phyloP scores from a whole-genome alignment of 2,329 filamentous ascomycete genomes.

The Hyphodiscus sp. region DNA sequence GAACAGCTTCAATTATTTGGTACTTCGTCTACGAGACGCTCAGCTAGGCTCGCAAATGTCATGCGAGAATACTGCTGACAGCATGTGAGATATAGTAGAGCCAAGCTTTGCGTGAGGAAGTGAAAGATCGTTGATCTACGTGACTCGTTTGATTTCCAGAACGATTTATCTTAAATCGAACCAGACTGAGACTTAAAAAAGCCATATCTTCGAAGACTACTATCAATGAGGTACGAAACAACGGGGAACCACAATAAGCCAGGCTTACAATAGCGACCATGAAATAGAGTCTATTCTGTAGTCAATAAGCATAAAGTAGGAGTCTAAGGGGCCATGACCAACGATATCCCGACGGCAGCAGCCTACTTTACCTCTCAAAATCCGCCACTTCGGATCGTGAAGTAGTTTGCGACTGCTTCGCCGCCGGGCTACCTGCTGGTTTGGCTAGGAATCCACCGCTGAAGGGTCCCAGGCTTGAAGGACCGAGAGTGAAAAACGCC shows the following conservation, averaged over 20 bases:
- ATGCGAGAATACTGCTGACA: too few relatives aligned
- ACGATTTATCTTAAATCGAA: too few relatives aligned
- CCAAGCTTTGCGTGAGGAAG: too few relatives aligned
- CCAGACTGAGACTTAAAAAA: neutral
- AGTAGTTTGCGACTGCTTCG: conserved; percentile 27
- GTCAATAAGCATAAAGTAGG: conserved; percentile 33
- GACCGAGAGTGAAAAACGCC: too few relatives aligned
- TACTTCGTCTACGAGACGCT: too few relatives aligned
- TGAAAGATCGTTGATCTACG: too few relatives aligned
- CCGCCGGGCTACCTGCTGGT: conserved; percentile 40
- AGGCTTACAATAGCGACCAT: conserved; percentile 15
- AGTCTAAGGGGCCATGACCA: conserved; percentile 27
- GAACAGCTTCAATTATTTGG: too few relatives aligned
- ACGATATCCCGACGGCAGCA: neutral
- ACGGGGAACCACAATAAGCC: conserved; percentile 1
- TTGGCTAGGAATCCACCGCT: conserved; percentile 18
- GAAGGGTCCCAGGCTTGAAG: too few relatives aligned
- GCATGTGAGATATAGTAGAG: too few relatives aligned
- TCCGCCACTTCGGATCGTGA: conserved; percentile 15
- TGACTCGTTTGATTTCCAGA: too few relatives aligned
- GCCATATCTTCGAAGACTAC: neutral
- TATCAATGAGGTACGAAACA: too few relatives aligned
- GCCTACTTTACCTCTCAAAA: conserved; percentile 26
- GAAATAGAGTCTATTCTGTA: conserved; percentile 15
- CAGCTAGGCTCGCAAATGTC: too few relatives aligned